A percentile compares a stretch with the other conserved stretches of the same genome.
Evolutionary conservation across 805 yeast species (phyloP).

Genomic region (Candida boleticola): DNA sequence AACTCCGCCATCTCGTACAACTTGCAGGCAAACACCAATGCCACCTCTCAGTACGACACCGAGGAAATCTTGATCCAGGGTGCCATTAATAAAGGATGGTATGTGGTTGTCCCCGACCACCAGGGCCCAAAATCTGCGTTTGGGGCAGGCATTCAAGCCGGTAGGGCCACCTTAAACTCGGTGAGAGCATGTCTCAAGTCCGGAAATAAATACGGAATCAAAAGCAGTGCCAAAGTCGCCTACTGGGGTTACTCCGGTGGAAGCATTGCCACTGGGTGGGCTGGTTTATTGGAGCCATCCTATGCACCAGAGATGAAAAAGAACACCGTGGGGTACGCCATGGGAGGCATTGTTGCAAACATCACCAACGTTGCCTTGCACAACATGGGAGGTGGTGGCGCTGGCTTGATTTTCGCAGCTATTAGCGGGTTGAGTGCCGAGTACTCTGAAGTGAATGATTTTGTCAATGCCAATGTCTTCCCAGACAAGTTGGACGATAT

Average conservation of each 20-base stretch:
- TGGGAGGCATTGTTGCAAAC: slow-evolving; percentile 28
- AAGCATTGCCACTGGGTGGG: slow-evolving; percentile 37
- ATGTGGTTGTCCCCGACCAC: slow-evolving; percentile 32
- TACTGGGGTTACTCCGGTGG: slow-evolving; percentile 43
- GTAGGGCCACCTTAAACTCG: slow-evolving; percentile 27
- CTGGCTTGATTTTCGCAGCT: slow-evolving; percentile 24
- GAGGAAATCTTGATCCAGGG: slow-evolving; percentile 11
- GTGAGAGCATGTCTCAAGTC: slow-evolving; percentile 25
- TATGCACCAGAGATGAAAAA: slow-evolving; percentile 2
- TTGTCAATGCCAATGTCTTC: slow-evolving; percentile 5
- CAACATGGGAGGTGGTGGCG: slow-evolving; percentile 17
- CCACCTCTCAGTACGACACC: slow-evolving; percentile 10
- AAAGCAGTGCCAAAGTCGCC: slow-evolving; percentile 16
- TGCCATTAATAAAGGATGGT: slow-evolving; percentile 28
- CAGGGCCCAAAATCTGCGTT: slow-evolving; percentile 33
- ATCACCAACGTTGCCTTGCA: slow-evolving; percentile 17
- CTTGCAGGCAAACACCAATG: slow-evolving; percentile 11
- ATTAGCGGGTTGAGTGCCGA: slow-evolving; percentile 22
- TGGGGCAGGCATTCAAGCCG: slow-evolving; percentile 30
- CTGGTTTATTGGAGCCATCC: slow-evolving; percentile 27
- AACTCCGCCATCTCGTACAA: slow-evolving; percentile 23
- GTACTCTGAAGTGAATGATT: slow-evolving; percentile 19
- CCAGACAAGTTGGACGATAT: neutral
- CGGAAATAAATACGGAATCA: slow-evolving; percentile 15
- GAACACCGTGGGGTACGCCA: slow-evolving; percentile 22